Percentiles rank a stretch among this genome's conserved stretches.
These are phyloP conservation scores for Setaria viridis DNA, from an alignment of 202 grass and related monocot genomes.

Conservation along the genomic window DNA sequence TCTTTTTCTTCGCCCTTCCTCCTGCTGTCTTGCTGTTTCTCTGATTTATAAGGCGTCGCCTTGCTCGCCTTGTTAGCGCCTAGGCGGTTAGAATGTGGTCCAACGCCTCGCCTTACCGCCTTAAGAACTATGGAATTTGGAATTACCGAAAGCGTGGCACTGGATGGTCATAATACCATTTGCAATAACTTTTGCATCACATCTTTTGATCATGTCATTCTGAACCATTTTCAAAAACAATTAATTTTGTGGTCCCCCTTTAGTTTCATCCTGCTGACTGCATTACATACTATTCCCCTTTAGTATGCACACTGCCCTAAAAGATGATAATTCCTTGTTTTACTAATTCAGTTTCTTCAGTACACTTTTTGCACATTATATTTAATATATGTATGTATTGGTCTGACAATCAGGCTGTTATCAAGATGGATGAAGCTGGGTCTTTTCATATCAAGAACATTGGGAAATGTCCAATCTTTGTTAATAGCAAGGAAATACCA, in stretches of 20 bases:
- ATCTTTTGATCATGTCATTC: background rate
- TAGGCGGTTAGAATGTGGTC: no score
- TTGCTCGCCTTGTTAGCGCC: no score
- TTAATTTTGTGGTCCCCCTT: background rate
- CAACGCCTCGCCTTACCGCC: no score
- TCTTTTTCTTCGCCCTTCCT: no score
- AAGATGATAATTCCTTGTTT: constrained; percentile 30
- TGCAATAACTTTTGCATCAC: constrained; percentile 9
- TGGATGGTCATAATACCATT: background rate
- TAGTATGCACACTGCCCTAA: constrained; percentile 13
- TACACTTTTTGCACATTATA: constrained; percentile 19
- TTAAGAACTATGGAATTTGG: no score
- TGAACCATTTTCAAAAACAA: constrained; percentile 17
- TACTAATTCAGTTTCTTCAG: background rate
- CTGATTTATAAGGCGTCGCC: no score
- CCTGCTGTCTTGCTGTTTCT: no score
- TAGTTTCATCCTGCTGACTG: constrained; percentile 12
- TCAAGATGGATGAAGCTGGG: no score
- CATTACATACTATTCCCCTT: constrained; percentile 30
- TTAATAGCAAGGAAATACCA: constrained; percentile 83
- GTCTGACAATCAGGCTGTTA: constrained; percentile 13
- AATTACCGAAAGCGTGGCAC: background rate
- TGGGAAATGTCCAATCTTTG: constrained; percentile 43
- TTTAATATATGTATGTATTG: constrained; percentile 11
- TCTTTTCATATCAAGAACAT: no score